A percentile compares a stretch with the other conserved stretches of the same genome.
Evolutionary conservation across 2,329 filamentous ascomycete genomes (phyloP).

Genomic region (Harringtonia lauricola): DNA sequence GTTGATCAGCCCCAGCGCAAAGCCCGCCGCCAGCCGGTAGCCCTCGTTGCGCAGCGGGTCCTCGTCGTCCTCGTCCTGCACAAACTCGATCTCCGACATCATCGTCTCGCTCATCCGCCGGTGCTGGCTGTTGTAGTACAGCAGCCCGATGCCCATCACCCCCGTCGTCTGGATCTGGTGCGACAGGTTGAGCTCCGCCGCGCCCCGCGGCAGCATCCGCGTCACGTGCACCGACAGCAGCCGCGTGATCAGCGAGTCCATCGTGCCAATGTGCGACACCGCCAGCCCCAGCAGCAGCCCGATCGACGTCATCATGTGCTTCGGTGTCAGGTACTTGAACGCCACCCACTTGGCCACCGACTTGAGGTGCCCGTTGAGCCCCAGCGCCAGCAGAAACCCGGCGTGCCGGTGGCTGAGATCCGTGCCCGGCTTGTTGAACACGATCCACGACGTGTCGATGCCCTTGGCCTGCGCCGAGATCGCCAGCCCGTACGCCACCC

Average conservation of each 20-base stretch:
- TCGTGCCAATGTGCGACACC: constrained; percentile 89
- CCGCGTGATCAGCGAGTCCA: constrained; percentile 91
- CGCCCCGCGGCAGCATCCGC: constrained; percentile 81
- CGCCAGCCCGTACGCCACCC: constrained; percentile 82
- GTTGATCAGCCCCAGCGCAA: constrained; percentile 89
- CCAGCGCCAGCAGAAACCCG: constrained; percentile 81
- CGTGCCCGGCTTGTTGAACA: constrained; percentile 83
- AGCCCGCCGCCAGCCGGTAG: constrained; percentile 90
- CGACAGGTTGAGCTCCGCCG: constrained; percentile 88
- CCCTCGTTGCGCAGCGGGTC: constrained; percentile 84
- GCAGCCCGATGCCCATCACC: constrained; percentile 89
- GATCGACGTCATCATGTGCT: constrained; percentile 98
- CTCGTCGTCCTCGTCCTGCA: constrained; percentile 70
- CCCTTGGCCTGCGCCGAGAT: constrained; percentile 84
- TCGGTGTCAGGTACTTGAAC: constrained; percentile 98
- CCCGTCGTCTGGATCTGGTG: constrained; percentile 90
- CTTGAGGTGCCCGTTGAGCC: constrained; percentile 90
- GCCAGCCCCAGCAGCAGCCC: constrained; percentile 86
- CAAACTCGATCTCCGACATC: constrained; percentile 92
- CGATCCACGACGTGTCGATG: constrained; percentile 97
- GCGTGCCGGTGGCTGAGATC: constrained; percentile 95
- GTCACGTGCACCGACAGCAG: constrained; percentile 93
- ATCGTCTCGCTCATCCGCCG: constrained; percentile 98
- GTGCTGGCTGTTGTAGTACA: constrained; percentile 93
- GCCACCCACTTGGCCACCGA: constrained; percentile 94